Percentiles rank a stretch among this genome's conserved stretches.
These are phyloP conservation scores for Tetrahymena thermophila DNA, from an alignment of 73 alveolate genomes.

Conservation along the genomic window DNA sequence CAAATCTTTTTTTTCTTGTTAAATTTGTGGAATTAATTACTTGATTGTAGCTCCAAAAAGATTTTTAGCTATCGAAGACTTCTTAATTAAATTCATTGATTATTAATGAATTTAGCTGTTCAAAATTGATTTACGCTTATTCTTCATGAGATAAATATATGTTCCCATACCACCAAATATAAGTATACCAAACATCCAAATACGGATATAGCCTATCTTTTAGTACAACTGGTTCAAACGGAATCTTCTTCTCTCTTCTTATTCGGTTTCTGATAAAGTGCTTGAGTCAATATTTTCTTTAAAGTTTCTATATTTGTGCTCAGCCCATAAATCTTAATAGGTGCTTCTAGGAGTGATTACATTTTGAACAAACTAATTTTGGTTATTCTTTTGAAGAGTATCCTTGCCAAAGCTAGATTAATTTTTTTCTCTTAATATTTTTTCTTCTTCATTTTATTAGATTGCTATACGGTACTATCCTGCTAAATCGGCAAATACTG, in stretches of 20 bases:
- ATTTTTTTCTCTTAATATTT: background rate
- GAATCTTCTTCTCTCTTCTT: background rate
- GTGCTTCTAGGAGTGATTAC: background rate
- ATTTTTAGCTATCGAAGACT: background rate
- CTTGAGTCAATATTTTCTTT: background rate
- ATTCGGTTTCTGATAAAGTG: background rate
- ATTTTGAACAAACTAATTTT: background rate
- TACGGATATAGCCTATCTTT: background rate
- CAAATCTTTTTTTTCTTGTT: too few relatives aligned
- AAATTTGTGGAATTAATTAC: too few relatives aligned
- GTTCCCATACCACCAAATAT: background rate
- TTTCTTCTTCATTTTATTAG: background rate
- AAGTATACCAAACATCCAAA: background rate
- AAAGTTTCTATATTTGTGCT: background rate
- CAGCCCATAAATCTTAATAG: background rate
- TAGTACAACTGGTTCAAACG: background rate
- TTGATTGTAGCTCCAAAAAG: background rate
- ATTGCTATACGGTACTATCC: background rate
- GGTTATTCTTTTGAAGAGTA: background rate
- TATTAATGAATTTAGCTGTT: background rate
- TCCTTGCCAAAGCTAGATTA: background rate
- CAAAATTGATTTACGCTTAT: background rate
- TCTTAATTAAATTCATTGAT: background rate
- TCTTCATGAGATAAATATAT: background rate
- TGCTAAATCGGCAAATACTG: background rate